These are phyloP conservation scores for Tetrahymena elliotti DNA, from an alignment of 73 alveolate species.

Conservation along the genomic window DNA sequence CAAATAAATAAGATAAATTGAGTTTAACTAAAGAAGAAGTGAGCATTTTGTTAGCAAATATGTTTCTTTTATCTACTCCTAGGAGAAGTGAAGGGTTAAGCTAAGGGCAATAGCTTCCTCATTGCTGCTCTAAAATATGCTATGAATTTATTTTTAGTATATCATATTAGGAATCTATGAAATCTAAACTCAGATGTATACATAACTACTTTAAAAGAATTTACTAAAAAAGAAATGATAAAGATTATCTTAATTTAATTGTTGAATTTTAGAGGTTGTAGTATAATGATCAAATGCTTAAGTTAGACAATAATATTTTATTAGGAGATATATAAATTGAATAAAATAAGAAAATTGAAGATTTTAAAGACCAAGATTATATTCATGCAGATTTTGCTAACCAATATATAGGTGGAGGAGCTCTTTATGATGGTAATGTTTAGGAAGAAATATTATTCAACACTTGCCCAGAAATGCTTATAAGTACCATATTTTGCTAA, in stretches of 20 bases:
- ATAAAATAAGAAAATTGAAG: neutral
- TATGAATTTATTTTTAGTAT: neutral
- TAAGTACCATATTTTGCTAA: slow-evolving; percentile 58
- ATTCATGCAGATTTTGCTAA: slow-evolving; percentile 84
- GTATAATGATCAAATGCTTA: neutral
- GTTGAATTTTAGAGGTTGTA: neutral
- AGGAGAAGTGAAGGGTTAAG: neutral
- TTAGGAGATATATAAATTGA: neutral
- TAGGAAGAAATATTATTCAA: slow-evolving; percentile 90
- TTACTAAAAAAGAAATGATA: neutral
- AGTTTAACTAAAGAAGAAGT: neutral
- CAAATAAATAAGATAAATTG: neutral
- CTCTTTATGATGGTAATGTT: slow-evolving; percentile 70
- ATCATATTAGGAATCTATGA: neutral
- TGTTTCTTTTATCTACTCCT: neutral
- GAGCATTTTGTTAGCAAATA: neutral
- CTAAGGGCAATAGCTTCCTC: neutral
- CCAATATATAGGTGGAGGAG: slow-evolving; percentile 93
- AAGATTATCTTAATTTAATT: neutral
- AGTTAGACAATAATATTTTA: neutral
- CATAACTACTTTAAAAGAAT: neutral
- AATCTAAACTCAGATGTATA: neutral
- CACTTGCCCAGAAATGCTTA: slow-evolving; percentile 78
- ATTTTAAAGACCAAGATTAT: neutral
- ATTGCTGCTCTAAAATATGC: neutral